A percentile compares a stretch with the other conserved stretches of the same genome.
These are phyloP conservation scores for Euryodendron excelsum DNA, from an alignment of 148 eudicot species.

Conservation along the genomic window DNA sequence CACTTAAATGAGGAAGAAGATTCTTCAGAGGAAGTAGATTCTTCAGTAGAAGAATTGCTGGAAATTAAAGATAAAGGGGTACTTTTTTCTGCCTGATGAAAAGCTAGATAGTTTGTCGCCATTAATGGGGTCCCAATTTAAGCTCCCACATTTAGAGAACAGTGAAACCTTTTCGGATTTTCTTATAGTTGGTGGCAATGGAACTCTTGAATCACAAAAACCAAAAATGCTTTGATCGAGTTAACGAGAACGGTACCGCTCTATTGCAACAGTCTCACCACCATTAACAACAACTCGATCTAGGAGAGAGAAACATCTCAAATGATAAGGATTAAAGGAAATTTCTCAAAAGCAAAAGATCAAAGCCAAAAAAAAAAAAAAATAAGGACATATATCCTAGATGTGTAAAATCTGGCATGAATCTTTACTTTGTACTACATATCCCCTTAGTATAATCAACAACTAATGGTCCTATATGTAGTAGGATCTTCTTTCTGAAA, in stretches of 20 bases:
- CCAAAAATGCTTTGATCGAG: slow-evolving; percentile 9
- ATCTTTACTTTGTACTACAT: slow-evolving; percentile 31
- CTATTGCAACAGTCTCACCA: slow-evolving; percentile 20
- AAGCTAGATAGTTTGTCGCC: slow-evolving; percentile 29
- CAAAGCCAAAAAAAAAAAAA: not conserved
- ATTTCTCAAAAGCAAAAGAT: not conserved
- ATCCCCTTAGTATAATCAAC: slow-evolving; percentile 24
- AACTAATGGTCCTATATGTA: slow-evolving; percentile 23
- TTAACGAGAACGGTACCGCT: slow-evolving; percentile 8
- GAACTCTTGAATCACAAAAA: not conserved
- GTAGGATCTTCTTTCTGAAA: slow-evolving; percentile 25
- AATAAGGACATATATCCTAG: not conserved
- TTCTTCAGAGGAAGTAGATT: too few relatives aligned
- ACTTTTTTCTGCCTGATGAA: too few relatives aligned
- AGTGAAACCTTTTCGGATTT: not conserved
- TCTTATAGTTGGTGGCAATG: not conserved
- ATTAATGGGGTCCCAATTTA: slow-evolving; percentile 17
- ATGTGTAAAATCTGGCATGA: slow-evolving; percentile 26
- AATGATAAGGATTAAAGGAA: slow-evolving; percentile 19
- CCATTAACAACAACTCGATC: slow-evolving; percentile 5
- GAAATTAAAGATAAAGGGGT: too few relatives aligned
- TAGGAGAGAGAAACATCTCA: slow-evolving; percentile 4
- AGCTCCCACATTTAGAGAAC: slow-evolving; percentile 19
- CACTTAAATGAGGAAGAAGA: slow-evolving; percentile 4
- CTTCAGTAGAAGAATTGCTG: too few relatives aligned